Base-by-base conservation (phyloP, 1,284 basidiomycete species). In the Porodaedalea pini region DNA sequence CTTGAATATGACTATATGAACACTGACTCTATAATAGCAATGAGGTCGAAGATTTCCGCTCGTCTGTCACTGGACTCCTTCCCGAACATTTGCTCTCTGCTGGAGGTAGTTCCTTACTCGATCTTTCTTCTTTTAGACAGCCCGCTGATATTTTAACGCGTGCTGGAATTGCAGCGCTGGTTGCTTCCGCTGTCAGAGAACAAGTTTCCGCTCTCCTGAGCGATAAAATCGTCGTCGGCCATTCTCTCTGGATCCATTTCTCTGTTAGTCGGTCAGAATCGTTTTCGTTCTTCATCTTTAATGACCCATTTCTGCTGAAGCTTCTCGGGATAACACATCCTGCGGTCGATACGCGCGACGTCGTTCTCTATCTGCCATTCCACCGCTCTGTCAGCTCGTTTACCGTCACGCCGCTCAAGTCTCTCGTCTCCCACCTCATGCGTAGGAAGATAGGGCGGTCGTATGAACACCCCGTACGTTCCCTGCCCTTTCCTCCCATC, bases 331-430 rank as follows among this genome's bases (percentile, higher is more conserved):
- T 84, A 40, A 72, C 74, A 15, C 82, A 83, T 66, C 76, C 80
- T 7, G 73, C 80, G 4, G 67, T 79, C 56, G 68, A 79, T 59
- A 84, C 81, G 2, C 75, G 82, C 25, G 82, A 85, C 62, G 71
- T 80, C 29, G 82, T 79, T 3, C 68, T 82, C 25, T 85, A 78
- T 67, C 69, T 78, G 40, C 80, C 82, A 13, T 74, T 84, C 58
- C 75, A 79, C 27, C 75, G 73, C 56, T 74, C 72, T 34, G 70
- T 83, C 4, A 72, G 72, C 36, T 74, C 70, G 49, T 71, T 69
- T 59, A 65, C 64, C 15, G 66, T 75, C 29, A 66, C 81, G 15
- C 73, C 75, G 13, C 70, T 85, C 41, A 63, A 67, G 32, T 73
- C 71, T 4, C 75, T 85, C 8, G 74, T 82, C 29, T 71, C 75